These are phyloP conservation scores for Pestalotiopsis sp. DNA, from an alignment of 2,329 filamentous ascomycete genomes.

Conservation along the genomic window DNA sequence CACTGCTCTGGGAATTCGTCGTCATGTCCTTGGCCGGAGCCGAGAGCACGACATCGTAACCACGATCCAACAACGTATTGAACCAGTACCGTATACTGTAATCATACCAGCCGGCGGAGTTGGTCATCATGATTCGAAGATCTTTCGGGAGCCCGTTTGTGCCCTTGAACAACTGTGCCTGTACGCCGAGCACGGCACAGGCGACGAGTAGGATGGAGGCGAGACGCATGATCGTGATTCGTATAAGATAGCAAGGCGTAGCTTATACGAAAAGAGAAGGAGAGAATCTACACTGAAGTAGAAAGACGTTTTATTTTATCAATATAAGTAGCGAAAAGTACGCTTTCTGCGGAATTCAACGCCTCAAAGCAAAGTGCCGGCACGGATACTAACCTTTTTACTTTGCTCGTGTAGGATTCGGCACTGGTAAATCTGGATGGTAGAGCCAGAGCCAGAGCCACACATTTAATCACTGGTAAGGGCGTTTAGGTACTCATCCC, in stretches of 20 bases:
- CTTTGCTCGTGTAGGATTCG: no score
- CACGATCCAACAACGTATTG: conserved; percentile 53
- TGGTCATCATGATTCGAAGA: conserved; percentile 63
- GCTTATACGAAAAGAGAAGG: background rate
- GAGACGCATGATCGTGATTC: conserved; percentile 6
- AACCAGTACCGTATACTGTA: conserved; percentile 65
- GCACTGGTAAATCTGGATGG: no score
- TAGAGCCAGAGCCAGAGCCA: no score
- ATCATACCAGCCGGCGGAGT: conserved; percentile 77
- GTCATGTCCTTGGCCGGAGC: conserved; percentile 69
- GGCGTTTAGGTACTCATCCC: no score
- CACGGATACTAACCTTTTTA: no score
- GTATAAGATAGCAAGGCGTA: background rate
- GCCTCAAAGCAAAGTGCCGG: no score
- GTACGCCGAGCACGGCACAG: conserved; percentile 14
- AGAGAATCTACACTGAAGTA: background rate
- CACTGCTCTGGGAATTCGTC: no score
- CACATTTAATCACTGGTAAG: no score
- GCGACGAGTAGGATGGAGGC: background rate
- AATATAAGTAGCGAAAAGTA: no score
- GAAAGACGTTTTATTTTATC: background rate
- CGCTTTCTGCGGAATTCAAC: no score
- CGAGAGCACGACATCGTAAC: conserved; percentile 65
- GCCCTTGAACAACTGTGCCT: conserved; percentile 18
- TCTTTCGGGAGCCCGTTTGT: no score